A percentile compares a stretch with the other conserved stretches of the same genome.
phyloP scores from a whole-genome alignment of 495 filamentous ascomycete genomes.

The Parathielavia hyrcaniae region DNA sequence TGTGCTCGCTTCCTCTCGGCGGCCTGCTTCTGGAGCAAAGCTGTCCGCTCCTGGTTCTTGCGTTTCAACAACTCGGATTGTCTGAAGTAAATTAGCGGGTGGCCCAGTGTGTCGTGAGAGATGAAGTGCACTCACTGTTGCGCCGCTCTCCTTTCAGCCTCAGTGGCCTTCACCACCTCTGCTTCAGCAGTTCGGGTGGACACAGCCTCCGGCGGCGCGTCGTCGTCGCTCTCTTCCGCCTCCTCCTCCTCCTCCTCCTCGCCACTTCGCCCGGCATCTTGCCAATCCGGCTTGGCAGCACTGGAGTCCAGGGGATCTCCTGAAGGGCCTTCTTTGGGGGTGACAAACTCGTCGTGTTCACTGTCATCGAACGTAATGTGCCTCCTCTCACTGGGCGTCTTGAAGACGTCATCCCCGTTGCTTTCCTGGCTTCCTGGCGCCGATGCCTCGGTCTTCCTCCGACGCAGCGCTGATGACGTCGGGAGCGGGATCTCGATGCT shows the following conservation, averaged over 20 bases:
- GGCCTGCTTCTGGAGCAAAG: constrained; percentile 42
- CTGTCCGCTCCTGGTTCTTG: constrained; percentile 44
- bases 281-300: constrained; percentile 18
- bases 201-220: constrained; percentile 42
- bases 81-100: constrained; percentile 25
- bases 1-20: constrained; percentile 34
- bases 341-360: constrained; percentile 32
- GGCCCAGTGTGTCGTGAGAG: not conserved
- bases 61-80: constrained; percentile 39
- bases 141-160: constrained; percentile 37
- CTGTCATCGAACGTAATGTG: constrained; percentile 32
- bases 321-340: constrained; percentile 30
- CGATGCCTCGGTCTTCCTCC: constrained; percentile 4
- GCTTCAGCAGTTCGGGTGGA: constrained; percentile 38
- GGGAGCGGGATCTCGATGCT: constrained; percentile 31
- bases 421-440: constrained; percentile 16
- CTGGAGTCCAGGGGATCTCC: constrained; percentile 25
- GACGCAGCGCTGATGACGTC: constrained; percentile 17
- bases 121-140: constrained; percentile 32
- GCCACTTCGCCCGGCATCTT: constrained; percentile 24
- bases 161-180: constrained; percentile 31
- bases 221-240: constrained; percentile 38
- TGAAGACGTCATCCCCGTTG: constrained; percentile 21
- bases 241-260: constrained; percentile 36
- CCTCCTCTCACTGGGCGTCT: constrained; percentile 27